These are phyloP conservation scores for Iris pallida DNA, from an alignment of 116 monocot species.

Conservation along the genomic window DNA sequence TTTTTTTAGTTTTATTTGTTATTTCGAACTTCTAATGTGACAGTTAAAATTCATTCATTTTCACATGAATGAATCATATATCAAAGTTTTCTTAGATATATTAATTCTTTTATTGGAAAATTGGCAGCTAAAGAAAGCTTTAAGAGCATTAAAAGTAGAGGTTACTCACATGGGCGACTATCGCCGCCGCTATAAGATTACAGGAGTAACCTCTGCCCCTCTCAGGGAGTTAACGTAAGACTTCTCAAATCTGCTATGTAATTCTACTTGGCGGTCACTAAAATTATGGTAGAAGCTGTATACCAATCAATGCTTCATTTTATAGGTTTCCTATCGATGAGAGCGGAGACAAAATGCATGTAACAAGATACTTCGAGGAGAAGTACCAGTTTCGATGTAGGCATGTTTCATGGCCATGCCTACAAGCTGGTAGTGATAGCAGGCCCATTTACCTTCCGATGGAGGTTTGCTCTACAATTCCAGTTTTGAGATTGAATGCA, in stretches of 20 bases:
- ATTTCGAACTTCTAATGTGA: no score
- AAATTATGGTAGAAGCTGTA: background rate
- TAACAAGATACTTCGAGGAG: no score
- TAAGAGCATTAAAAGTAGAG: slow-evolving; percentile 50
- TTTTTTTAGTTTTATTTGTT: no score
- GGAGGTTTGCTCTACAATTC: no score
- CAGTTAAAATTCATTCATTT: no score
- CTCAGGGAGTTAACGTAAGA: slow-evolving; percentile 39
- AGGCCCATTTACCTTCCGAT: no score
- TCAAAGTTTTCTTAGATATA: background rate
- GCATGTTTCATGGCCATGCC: no score
- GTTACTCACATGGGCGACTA: slow-evolving; percentile 24
- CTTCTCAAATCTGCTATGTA: background rate
- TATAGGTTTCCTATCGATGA: slow-evolving; percentile 33
- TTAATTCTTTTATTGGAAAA: background rate
- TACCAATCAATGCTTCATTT: background rate
- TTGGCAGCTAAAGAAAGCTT: slow-evolving; percentile 52
- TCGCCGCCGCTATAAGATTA: slow-evolving; percentile 31
- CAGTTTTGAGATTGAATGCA: background rate
- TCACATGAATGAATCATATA: no score
- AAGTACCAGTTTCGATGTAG: no score
- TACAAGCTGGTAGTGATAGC: no score
- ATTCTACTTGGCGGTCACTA: background rate
- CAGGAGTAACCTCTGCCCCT: slow-evolving; percentile 30
- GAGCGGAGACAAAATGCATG: no score